These are phyloP conservation scores for Amphicarpaea edgeworthii DNA, from an alignment of 306 rosid species.

Conservation along the genomic window DNA sequence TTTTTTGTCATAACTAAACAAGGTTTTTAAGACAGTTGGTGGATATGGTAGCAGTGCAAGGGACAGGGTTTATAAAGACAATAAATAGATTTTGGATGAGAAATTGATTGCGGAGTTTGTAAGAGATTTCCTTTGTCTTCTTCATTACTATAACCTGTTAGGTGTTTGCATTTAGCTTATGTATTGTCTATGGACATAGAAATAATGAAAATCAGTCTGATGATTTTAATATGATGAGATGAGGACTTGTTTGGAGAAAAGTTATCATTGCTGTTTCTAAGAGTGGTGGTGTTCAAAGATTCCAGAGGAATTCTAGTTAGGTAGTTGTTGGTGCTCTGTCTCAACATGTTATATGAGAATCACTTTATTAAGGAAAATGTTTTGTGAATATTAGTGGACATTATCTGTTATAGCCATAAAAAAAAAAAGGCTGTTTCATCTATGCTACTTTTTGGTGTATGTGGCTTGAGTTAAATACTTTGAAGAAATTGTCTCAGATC, in stretches of 20 bases:
- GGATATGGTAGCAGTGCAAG: too few species aligned
- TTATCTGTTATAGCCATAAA: neutral
- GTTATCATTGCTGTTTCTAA: neutral
- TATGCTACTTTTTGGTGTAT: constrained; percentile 12
- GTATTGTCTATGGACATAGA: constrained; percentile 13
- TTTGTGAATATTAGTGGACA: neutral
- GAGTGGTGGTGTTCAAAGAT: neutral
- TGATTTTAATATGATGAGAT: constrained; percentile 4
- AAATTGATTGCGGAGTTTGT: neutral
- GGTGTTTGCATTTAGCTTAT: neutral
- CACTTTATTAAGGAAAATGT: neutral
- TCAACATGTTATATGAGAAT: constrained; percentile 1
- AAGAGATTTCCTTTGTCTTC: constrained; percentile 15
- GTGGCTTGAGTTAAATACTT: constrained; percentile 10
- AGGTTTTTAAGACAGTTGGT: too few species aligned
- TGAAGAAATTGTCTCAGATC: constrained; percentile 8
- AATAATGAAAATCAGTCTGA: neutral
- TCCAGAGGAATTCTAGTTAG: constrained; percentile 5
- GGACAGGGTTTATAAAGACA: too few species aligned
- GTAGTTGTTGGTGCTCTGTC: neutral
- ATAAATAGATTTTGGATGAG: too few species aligned
- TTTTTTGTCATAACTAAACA: too few species aligned
- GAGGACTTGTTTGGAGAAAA: neutral
- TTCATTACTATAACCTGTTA: neutral
- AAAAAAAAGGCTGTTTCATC: constrained; percentile 6